These are phyloP conservation scores for Thymus mandschuricus DNA, from an alignment of 257 asterid genomes.

Conservation along the genomic window DNA sequence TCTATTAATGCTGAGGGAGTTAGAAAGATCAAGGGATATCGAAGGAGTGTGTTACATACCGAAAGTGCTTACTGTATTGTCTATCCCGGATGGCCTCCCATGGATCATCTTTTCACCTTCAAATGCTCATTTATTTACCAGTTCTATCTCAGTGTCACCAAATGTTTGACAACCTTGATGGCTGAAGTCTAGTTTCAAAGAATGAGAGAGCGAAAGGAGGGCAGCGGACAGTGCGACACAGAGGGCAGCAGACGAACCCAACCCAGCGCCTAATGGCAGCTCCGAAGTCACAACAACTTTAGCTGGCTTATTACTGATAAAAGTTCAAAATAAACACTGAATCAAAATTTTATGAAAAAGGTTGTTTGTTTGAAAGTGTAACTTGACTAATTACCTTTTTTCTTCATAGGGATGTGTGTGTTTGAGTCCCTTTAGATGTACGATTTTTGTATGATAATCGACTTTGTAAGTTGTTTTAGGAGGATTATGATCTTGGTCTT, in stretches of 20 bases:
- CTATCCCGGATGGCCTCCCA: constrained; percentile 98
- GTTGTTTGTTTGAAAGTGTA: too few species aligned
- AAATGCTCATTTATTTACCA: constrained; percentile 94
- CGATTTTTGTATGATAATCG: too few species aligned
- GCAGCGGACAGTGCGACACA: constrained; percentile 93
- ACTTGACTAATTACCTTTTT: too few species aligned
- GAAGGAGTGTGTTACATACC: constrained; percentile 57
- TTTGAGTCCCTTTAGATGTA: too few species aligned
- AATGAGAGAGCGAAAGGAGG: constrained; percentile 75
- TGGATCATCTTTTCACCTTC: constrained; percentile 97
- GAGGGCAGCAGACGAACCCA: constrained; percentile 97
- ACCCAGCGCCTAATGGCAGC: constrained; percentile 95
- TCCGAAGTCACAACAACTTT: constrained; percentile 78
- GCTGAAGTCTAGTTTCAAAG: constrained; percentile 61
- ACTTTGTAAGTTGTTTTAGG: too few species aligned
- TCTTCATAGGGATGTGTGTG: too few species aligned
- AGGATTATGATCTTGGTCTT: too few species aligned
- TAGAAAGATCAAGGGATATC: neutral
- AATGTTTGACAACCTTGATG: constrained; percentile 91
- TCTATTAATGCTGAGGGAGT: neutral
- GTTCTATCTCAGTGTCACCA: constrained; percentile 72
- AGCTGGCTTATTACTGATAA: constrained; percentile 82
- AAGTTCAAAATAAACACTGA: constrained; percentile 32
- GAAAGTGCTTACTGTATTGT: constrained; percentile 95
- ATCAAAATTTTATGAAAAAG: neutral